Base-by-base conservation (phyloP, 2,329 filamentous ascomycete genomes). In the Nannizziopsis barbatae region DNA sequence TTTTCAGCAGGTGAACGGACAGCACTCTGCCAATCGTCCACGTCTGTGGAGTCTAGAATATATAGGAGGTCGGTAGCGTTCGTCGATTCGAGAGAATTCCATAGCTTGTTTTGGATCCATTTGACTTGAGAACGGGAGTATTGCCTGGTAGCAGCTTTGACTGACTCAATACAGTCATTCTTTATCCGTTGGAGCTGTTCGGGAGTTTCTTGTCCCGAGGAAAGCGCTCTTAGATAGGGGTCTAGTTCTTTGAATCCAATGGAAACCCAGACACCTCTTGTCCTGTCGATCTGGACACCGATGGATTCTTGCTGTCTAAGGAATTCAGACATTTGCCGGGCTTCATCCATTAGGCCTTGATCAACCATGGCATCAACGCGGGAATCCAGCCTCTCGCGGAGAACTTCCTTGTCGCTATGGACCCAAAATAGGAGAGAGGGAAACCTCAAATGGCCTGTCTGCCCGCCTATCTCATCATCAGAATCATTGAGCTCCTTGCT, bases 241-340 rank as follows among this genome's bases (percentile, higher is more conserved):
- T 84, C 76, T 60, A 96, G 84, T 61, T 98, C 87, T 62, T 93
- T 95, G 67, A 88, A 95, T 1, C 92, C 92, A 53, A 98, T 98
- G 1, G 89, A 92, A 46, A 94, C 84, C 88, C 90, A 98, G 38
- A 98, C 93, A 0, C 92, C 93, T 46, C 81, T 80, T 1, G 78
- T 84, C 55, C 79, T 75, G 60, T 96, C 87, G 1, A 92, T 66
- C 0, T 65, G 55, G 1, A 71, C 64, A 0, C 79, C 82, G 1
- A 68, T 58, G 0, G 68, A 61, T 42, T 69, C 62, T 47, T 73
- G 65, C 3, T 65, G 56, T 12, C 67, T 57, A 1, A 75, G 65
- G 51, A 75, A 74, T 1, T 65, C 60, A 10, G 70, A 68, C 57
- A 85, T 72, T 1, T 62, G 67, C 35, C 71, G 60, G 0, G 83